These are phyloP conservation scores for Pyrrhoderma lamaoense DNA, from an alignment of 1,284 basidiomycete genomes.

Conservation along the genomic window DNA sequence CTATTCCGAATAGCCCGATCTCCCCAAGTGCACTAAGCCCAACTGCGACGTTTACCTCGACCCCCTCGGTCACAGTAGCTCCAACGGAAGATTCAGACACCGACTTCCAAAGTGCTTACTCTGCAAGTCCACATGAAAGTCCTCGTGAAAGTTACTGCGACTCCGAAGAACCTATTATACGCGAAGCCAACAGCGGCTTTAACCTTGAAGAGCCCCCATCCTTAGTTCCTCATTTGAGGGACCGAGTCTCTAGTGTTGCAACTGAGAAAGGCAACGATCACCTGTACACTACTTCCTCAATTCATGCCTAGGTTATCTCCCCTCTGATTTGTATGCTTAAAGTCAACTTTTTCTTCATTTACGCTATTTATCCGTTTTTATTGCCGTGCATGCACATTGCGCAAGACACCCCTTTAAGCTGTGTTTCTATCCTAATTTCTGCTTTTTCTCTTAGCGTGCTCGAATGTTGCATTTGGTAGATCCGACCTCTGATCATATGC, in stretches of 20 bases:
- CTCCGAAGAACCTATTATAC: constrained; percentile 26
- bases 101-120: constrained; percentile 80
- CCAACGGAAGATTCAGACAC: constrained; percentile 74
- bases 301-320: not conserved
- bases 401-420: too few relatives aligned
- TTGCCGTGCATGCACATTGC: constrained; percentile 1
- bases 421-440: not conserved
- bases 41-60: constrained; percentile 34
- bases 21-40: constrained; percentile 24
- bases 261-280: constrained; percentile 30
- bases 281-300: not conserved
- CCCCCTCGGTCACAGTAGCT: constrained; percentile 32
- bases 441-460: not conserved
- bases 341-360: too few relatives aligned
- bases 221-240: constrained; percentile 19
- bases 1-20: constrained; percentile 25
- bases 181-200: constrained; percentile 21
- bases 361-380: constrained; percentile 4
- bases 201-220: constrained; percentile 11
- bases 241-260: constrained; percentile 41
- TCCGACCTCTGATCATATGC: not conserved
- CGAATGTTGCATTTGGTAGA: too few relatives aligned
- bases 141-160: constrained; percentile 56
- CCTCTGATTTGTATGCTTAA: not conserved
- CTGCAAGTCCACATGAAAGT: constrained; percentile 60